phyloP scores from a whole-genome alignment of 2,329 filamentous ascomycete species.

The Zelopaecilomyces penicillatus region DNA sequence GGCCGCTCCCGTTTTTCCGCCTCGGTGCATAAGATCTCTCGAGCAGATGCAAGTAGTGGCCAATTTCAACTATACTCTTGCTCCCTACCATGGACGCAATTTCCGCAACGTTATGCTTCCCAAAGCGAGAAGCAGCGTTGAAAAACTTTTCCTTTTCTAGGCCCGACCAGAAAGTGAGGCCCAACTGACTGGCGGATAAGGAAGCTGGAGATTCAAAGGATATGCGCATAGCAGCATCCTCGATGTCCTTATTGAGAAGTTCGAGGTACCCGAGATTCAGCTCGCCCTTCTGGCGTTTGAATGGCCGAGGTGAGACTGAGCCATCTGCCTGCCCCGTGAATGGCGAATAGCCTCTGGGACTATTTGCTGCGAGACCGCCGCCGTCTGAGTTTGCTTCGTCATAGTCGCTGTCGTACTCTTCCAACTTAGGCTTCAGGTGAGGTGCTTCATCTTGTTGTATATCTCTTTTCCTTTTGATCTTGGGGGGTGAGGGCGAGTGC shows the following conservation, averaged over 20 bases:
- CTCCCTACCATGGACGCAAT: conserved; percentile 57
- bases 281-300: conserved; percentile 36
- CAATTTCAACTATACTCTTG: conserved; percentile 69
- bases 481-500: conserved; percentile 5
- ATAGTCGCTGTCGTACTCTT: conserved; percentile 1
- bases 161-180: conserved; percentile 60
- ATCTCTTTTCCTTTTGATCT: conserved; percentile 7
- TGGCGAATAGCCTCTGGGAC: conserved; percentile 2
- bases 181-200: conserved; percentile 49
- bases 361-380: not conserved
- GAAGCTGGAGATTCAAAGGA: conserved; percentile 22
- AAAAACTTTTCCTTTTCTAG: conserved; percentile 67
- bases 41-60: conserved; percentile 59
- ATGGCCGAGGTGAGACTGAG: conserved; percentile 20
- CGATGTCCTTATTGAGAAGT: conserved; percentile 49
- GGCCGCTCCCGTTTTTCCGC: conserved; percentile 19
- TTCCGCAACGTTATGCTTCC: conserved; percentile 50
- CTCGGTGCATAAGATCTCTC: conserved; percentile 38
- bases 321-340: conserved; percentile 23
- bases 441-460: not conserved
- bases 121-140: conserved; percentile 53
- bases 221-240: conserved; percentile 37
- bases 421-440: not conserved
- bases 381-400: not conserved
- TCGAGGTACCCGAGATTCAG: conserved; percentile 41